Conservation (phyloP, 1,284 basidiomycete genomes). For the Microstroma glucosiphilum region DNA sequence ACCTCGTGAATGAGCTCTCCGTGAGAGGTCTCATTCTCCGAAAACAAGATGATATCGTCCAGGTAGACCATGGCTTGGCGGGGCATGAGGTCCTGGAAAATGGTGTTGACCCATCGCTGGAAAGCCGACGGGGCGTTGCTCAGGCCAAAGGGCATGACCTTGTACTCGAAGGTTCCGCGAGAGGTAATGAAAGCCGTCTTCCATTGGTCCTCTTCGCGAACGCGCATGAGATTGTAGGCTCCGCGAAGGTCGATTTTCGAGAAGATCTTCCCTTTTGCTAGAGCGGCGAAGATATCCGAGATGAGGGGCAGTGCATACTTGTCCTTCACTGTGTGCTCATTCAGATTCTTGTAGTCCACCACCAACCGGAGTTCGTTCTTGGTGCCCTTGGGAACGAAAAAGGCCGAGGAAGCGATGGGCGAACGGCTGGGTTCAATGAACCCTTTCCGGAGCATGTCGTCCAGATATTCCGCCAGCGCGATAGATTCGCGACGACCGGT, state of each 20-base stretch:
- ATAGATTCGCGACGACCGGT: too few species aligned
- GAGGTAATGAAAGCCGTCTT: conserved; percentile 20
- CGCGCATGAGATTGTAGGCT: conserved; percentile 21
- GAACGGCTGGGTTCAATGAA: too few species aligned
- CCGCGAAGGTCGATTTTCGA: conserved; percentile 22
- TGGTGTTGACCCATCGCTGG: conserved; percentile 8
- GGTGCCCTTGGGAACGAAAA: too few species aligned
- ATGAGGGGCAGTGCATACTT: too few species aligned
- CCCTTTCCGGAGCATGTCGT: too few species aligned
- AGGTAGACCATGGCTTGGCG: conserved; percentile 12
- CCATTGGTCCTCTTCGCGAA: conserved; percentile 18
- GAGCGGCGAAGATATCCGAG: too few species aligned
- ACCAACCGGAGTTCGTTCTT: too few species aligned
- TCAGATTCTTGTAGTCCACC: too few species aligned
- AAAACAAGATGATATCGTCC: conserved; percentile 14
- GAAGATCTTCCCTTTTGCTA: too few species aligned
- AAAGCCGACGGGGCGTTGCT: conserved; percentile 16
- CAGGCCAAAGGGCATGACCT: conserved; percentile 18
- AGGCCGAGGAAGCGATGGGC: too few species aligned
- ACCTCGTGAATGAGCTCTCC: neutral
- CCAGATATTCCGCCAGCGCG: too few species aligned
- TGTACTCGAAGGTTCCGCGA: conserved; percentile 11
- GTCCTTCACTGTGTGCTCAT: too few species aligned
- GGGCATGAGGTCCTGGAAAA: conserved; percentile 8
- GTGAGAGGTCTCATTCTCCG: neutral